phyloP scores from a whole-genome alignment of 2,329 filamentous ascomycete genomes.

The Monilinia aucupariae region DNA sequence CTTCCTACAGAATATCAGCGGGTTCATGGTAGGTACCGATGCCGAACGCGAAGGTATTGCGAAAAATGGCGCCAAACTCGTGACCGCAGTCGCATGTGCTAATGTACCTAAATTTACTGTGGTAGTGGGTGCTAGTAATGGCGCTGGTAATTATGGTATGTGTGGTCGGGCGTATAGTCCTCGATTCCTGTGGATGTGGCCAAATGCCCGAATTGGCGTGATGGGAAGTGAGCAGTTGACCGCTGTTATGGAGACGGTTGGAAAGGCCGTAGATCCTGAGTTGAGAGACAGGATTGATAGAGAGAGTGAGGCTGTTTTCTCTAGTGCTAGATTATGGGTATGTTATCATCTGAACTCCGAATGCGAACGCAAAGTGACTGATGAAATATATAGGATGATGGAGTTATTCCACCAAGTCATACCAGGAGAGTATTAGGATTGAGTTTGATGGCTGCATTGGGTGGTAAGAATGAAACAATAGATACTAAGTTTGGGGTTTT shows the following conservation, averaged over 20 bases:
- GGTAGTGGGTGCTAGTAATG: constrained; percentile 87
- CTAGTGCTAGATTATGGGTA: constrained; percentile 81
- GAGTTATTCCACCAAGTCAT: constrained; percentile 72
- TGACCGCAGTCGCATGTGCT: constrained; percentile 89
- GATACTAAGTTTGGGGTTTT: constrained; percentile 73
- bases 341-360: constrained; percentile 13
- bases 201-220: constrained; percentile 89
- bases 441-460: constrained; percentile 65
- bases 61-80: constrained; percentile 95
- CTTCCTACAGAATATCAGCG: constrained; percentile 93
- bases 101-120: constrained; percentile 96
- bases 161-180: constrained; percentile 92
- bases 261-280: constrained; percentile 72
- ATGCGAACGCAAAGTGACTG: constrained; percentile 10
- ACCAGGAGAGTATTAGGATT: constrained; percentile 67
- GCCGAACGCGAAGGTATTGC: constrained; percentile 93
- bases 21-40: constrained; percentile 95
- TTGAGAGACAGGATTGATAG: constrained; percentile 79
- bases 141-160: constrained; percentile 98
- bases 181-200: constrained; percentile 93
- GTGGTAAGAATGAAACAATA: constrained; percentile 57
- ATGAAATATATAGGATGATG: constrained; percentile 55
- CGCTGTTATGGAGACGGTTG: constrained; percentile 91
- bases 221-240: constrained; percentile 94
- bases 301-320: constrained; percentile 86